Conservation (phyloP, 148 eudicot species). For the Simmondsia chinensis region DNA sequence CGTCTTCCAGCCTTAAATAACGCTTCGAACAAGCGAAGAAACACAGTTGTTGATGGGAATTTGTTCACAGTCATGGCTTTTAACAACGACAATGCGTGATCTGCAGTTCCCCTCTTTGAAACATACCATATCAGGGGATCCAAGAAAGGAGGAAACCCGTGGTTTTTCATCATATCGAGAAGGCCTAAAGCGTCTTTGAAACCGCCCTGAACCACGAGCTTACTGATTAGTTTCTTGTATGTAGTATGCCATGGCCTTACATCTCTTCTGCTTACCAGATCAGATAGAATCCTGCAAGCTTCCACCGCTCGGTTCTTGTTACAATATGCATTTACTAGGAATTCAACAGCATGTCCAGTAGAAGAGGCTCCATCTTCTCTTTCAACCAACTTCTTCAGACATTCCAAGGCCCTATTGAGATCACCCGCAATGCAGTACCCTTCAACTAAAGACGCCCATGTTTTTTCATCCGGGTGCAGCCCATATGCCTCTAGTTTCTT, state of each 20-base stretch:
- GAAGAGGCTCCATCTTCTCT: constrained; percentile 25
- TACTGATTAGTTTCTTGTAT: constrained; percentile 46
- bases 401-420: constrained; percentile 43
- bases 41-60: constrained; percentile 46
- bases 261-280: constrained; percentile 28
- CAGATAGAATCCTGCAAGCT: constrained; percentile 47
- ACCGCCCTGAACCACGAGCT: constrained; percentile 42
- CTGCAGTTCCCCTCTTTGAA: constrained; percentile 44
- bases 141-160: constrained; percentile 71
- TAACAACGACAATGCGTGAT: constrained; percentile 47
- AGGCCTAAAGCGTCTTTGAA: constrained; percentile 51
- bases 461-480: constrained; percentile 14
- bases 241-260: constrained; percentile 47
- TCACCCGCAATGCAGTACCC: constrained; percentile 55
- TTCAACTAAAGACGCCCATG: constrained; percentile 56
- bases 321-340: constrained; percentile 51
- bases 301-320: constrained; percentile 35
- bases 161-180: constrained; percentile 57
- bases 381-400: constrained; percentile 39
- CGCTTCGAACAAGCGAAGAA: constrained; percentile 48
- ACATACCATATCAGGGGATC: constrained; percentile 52
- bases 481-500: constrained; percentile 26
- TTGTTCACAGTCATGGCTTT: constrained; percentile 44
- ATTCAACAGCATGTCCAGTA: constrained; percentile 38
- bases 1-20: constrained; percentile 51